These are phyloP conservation scores for Leptoxyphium fumago DNA, from an alignment of 2,329 filamentous ascomycete genomes.

Conservation along the genomic window DNA sequence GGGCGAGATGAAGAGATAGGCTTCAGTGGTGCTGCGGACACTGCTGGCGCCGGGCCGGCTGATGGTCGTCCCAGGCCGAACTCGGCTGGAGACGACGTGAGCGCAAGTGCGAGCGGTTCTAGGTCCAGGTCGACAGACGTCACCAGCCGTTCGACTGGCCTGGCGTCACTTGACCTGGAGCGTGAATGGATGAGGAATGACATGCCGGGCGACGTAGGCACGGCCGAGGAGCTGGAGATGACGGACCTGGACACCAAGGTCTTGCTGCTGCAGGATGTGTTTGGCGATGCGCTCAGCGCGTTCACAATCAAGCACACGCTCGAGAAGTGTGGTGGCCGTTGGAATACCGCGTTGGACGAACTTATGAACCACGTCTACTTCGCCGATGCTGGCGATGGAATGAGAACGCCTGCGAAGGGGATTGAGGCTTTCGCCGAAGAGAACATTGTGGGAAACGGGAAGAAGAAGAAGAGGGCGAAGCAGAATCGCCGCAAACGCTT, in stretches of 20 bases:
- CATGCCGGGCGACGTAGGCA: conserved; percentile 14
- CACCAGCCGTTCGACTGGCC: conserved; percentile 33
- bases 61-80: background rate
- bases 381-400: conserved; percentile 44
- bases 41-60: conserved; percentile 7
- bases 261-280: conserved; percentile 50
- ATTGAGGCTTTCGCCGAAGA: conserved; percentile 66
- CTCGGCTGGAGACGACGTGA: background rate
- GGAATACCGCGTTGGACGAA: conserved; percentile 60
- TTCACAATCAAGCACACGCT: conserved; percentile 54
- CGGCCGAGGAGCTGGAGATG: conserved; percentile 21
- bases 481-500: conserved; percentile 5
- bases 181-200: background rate
- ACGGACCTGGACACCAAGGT: conserved; percentile 49
- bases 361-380: conserved; percentile 68
- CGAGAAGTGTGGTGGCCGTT: conserved; percentile 51
- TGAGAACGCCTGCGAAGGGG: conserved; percentile 44
- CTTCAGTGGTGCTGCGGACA: conserved; percentile 4
- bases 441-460: conserved; percentile 31
- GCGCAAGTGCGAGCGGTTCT: conserved; percentile 23
- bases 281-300: conserved; percentile 47
- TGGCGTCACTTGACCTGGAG: conserved; percentile 22
- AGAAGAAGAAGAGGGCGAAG: conserved; percentile 29
- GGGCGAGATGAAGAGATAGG: conserved; percentile 9
- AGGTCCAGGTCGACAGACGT: conserved; percentile 34